Conservation (phyloP, 345 rosid species). For the Eutrema japonicum region DNA sequence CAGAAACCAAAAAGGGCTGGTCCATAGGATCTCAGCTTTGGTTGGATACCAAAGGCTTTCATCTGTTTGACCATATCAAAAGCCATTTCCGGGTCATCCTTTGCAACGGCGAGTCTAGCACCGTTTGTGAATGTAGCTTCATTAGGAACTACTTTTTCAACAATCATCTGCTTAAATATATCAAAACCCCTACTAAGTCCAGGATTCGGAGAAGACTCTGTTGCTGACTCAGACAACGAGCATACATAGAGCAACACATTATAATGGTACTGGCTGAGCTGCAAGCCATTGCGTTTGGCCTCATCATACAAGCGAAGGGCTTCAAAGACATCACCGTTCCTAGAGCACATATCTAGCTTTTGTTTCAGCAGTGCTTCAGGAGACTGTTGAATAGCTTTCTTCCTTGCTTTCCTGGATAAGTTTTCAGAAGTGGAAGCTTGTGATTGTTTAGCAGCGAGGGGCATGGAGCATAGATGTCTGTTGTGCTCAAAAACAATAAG, state of each 20-base stretch:
- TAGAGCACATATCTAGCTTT: slow-evolving; percentile 76
- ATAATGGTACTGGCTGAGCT: slow-evolving; percentile 63
- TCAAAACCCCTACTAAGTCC: slow-evolving; percentile 72
- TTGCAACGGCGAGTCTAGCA: slow-evolving; percentile 76
- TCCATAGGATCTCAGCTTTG: slow-evolving; percentile 85
- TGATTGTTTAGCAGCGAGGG: slow-evolving; percentile 51
- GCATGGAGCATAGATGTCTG: slow-evolving; percentile 47
- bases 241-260: slow-evolving; percentile 82
- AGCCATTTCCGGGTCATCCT: slow-evolving; percentile 89
- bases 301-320: slow-evolving; percentile 87
- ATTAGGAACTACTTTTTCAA: slow-evolving; percentile 67
- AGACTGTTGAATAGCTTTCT: slow-evolving; percentile 57
- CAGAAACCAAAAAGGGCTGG: slow-evolving; percentile 87
- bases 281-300: slow-evolving; percentile 55
- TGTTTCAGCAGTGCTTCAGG: slow-evolving; percentile 62
- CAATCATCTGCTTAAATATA: slow-evolving; percentile 76
- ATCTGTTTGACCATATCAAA: slow-evolving; percentile 84
- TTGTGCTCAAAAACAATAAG: slow-evolving; percentile 36
- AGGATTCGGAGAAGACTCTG: slow-evolving; percentile 45
- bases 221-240: slow-evolving; percentile 51
- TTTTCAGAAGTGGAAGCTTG: slow-evolving; percentile 26
- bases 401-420: slow-evolving; percentile 54
- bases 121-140: slow-evolving; percentile 89
- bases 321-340: slow-evolving; percentile 59
- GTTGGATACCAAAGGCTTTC: slow-evolving; percentile 67